Evolutionary conservation across 169 alveolate species (phyloP), one percentile per base, ranked within the genome.

Genomic region (Plasmodium coatneyi): DNA sequence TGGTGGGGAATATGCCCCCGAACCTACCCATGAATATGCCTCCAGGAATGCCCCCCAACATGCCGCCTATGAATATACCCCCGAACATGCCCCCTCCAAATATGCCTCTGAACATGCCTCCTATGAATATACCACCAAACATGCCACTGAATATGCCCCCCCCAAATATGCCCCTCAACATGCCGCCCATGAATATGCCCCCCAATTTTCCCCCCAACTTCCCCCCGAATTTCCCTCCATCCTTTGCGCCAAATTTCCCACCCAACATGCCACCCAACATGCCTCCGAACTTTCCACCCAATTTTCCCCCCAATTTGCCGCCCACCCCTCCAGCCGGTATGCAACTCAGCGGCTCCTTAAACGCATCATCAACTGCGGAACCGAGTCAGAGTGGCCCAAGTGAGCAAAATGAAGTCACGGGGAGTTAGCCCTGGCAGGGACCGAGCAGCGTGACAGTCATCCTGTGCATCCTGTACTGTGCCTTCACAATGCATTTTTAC

Each of bases 31-130:
- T 92, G 7, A 91, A 84, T 66, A 39, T 92, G 16, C 80, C 93
- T 9, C 25, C 46, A 39, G 9, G 9, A 4, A 28, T 89, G 16
- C 96, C 95, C 7, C 90, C 93, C n/a, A 93, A 84, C 52, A 49
- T 95, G 86, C 96, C 96, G 0, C 97, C 97, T 3, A 32, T 32
- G 30, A 78, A 36, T 36, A n/a, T 74, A 9, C 84, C 72, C 19
- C 83, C 84, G 5, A 74, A 36, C 5, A 60, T 52, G 56, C 95
- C 84, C 10, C 93, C 94, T 5, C 25, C 46, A 39, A 39, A 39
- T 39, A 28, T 89, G 16, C 96, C 95, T 7, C 90, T 91, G 9
- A 93, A 84, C 52, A 49, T 95, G 86, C 96, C 96, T 0, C 97
- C 97, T 3, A 32, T 32, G 43, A 78, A 36, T 36, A n/a, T 74